Evolutionary conservation across 352 stramenopile genomes (phyloP), one percentile per base, ranked within the genome.

Genomic region (Sclerospora graminicola): DNA sequence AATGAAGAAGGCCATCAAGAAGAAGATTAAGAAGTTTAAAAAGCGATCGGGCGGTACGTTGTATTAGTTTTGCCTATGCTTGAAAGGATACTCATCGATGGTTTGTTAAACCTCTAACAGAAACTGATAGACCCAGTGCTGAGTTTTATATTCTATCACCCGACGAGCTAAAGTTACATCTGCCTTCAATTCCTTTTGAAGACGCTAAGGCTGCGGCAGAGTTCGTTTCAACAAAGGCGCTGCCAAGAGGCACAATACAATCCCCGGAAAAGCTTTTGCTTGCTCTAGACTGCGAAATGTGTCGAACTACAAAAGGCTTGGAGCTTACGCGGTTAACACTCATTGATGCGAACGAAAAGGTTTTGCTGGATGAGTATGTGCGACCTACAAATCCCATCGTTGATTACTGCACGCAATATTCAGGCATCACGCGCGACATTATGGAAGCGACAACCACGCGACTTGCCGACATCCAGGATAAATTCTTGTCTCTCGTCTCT

Each of bases 11-110:
- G 57, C 66, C 10, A 63, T 92, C 53, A 92, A 89, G 54, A 88
- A 85, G 48, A 82, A 83, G 48, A 88, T 92, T 58, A 92, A 92
- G 45, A 88, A 83, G 54, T 85, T 89, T 57, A 92, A 89, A 48
- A 89, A 89, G 50, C 21, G 43, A 3, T 65, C 70, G 7, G 57
- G 58, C 24, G 69, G 71, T 80, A 34, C 38, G 57, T 47, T 41
- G 33, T 27, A 8, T 13, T 26, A 44, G 28, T 21, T 33, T 2
- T 4, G 1, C 31, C 0, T 11, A 30, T 2, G 28, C 14, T 37
- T 18, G 11, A 11, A 24, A 33, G 2, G 5, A 40, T 27, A 15
- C 18, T 57, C 13, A 64, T 19, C 5, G 37, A 10, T 24, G 2
- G 35, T 4, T 32, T 62, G 15, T 13, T 33, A 33, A 28, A n/a